A percentile compares a stretch with the other conserved stretches of the same genome.
Conservation (phyloP, 1,139 yeast species). For the Geotrichum histeridarum region DNA sequence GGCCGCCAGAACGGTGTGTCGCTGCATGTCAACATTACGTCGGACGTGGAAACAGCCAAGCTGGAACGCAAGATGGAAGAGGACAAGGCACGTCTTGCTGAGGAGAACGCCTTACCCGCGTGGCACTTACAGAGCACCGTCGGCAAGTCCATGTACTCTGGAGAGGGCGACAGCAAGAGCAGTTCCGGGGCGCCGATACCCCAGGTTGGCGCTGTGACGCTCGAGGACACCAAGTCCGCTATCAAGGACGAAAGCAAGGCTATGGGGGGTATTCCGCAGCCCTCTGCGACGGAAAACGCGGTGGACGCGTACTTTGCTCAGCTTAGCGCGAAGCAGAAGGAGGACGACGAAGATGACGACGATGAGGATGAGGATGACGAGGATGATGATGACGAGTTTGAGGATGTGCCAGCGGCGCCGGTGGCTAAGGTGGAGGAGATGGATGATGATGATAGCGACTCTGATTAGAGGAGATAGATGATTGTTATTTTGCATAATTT, state of each 20-base stretch:
- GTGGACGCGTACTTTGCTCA: constrained; percentile 75
- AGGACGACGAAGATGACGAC: constrained; percentile 44
- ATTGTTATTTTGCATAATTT: neutral
- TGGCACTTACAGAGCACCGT: constrained; percentile 94
- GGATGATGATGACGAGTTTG: constrained; percentile 61
- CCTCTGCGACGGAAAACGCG: constrained; percentile 55
- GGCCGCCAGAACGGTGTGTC: constrained; percentile 46
- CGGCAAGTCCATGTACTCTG: constrained; percentile 40
- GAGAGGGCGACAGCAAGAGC: constrained; percentile 5
- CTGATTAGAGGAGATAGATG: constrained; percentile 25
- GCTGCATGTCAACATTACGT: constrained; percentile 84
- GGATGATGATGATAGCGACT: constrained; percentile 32
- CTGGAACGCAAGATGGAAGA: constrained; percentile 52
- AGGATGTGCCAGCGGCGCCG: constrained; percentile 51
- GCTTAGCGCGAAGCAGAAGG: constrained; percentile 58
- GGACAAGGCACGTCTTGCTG: constrained; percentile 55
- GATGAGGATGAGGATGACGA: constrained; percentile 49
- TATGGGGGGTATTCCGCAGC: constrained; percentile 36
- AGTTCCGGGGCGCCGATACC: neutral
- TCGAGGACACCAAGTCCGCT: constrained; percentile 1
- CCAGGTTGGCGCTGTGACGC: neutral
- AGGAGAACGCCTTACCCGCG: constrained; percentile 91
- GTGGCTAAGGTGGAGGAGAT: constrained; percentile 30
- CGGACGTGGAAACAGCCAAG: constrained; percentile 74
- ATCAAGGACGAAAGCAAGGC: constrained; percentile 39